Evolutionary conservation across 2,329 filamentous ascomycete genomes (phyloP).

Genomic region (Ophiostoma tasmaniense): DNA sequence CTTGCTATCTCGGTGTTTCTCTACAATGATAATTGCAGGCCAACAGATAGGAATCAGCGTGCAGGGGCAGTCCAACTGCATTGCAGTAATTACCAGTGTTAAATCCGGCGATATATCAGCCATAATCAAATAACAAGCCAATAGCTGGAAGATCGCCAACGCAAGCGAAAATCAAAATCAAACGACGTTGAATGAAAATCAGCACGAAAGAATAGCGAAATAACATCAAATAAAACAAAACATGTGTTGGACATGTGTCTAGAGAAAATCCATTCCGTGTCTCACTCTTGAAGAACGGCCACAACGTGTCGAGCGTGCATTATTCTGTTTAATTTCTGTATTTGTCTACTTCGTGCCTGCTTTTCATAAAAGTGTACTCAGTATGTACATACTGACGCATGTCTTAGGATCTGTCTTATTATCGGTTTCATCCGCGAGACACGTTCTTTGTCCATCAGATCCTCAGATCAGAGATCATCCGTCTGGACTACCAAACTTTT

Average conservation of each 20-base stretch:
- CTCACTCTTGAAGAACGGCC: not conserved
- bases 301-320: not conserved
- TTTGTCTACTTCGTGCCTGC: not conserved
- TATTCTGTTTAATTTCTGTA: not conserved
- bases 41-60: too few relatives aligned
- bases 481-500: not conserved
- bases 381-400: not conserved
- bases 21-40: too few relatives aligned
- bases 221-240: not conserved
- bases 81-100: too few relatives aligned
- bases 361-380: not conserved
- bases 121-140: not conserved
- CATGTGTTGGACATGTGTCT: not conserved
- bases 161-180: not conserved
- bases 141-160: not conserved
- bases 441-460: conserved; percentile 3
- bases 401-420: conserved; percentile 2
- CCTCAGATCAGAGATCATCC: not conserved
- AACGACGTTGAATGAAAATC: not conserved
- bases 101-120: too few relatives aligned
- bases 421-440: conserved; percentile 1
- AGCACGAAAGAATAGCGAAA: not conserved
- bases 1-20: not conserved
- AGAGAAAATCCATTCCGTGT: not conserved
- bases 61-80: too few relatives aligned